Base-by-base conservation (phyloP, 1,139 yeast genomes). In the Pneumocystis carinii region DNA sequence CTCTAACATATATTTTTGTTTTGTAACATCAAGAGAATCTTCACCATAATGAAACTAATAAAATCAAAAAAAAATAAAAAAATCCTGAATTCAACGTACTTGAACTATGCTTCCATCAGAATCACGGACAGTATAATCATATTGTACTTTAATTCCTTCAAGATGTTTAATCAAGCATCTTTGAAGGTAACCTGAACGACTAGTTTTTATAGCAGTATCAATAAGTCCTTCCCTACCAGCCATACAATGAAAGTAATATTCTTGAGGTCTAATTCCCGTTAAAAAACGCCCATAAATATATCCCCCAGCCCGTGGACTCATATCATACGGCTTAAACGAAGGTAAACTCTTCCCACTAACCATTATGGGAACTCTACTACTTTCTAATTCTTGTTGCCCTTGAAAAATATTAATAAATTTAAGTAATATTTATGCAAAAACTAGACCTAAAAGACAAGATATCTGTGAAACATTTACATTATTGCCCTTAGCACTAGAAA, bases 201-300 rank as follows among this genome's bases (percentile, higher is more conserved):
- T 89, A 10, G 99, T 94, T 77, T 94, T 94, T 69, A 94, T 98
- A 64, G 99, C 98, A 65, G 99, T 94, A 81, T 94, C 99, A 78
- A 94, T 94, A 73, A 94, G 83, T 77, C 99, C 99, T 81, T 94
- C 99, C 80, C 99, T 86, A 75, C 99, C 99, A 65, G 99, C 99
- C 99, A 94, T 94, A 81, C 98, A 92, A 79, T 94, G 99, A 92
- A 94, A 94, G 73, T 90, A 94, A 76, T 94, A 94, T 75, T 94
- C 99, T 77, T 94, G 99, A n/a, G 98, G 98, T 74, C 89, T 84
- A 69, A 94, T 87, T 75, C 98, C 98, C 55, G 97, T 89, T 75
- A 90, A 92, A 84, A 94, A 94, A 72, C 99, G 87, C 68, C 95
- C 95, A 73, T 92, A 88, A 73, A 94, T 89, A 74, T 90, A 94